These are phyloP conservation scores for Maudiozyma barnettii DNA, from an alignment of 805 yeast species.

Conservation along the genomic window DNA sequence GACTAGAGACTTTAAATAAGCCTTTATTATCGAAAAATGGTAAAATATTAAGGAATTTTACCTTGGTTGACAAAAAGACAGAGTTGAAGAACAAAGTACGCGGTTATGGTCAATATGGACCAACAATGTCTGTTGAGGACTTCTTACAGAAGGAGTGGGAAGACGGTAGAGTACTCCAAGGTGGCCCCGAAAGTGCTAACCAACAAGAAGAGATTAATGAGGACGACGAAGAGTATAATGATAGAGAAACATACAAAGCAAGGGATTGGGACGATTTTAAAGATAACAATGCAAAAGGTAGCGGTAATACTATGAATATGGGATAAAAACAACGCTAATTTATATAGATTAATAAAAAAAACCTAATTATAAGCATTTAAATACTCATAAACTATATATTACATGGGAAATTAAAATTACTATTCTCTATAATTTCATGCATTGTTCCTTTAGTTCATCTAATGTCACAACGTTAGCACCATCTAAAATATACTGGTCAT, in stretches of 20 bases:
- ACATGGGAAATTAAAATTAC: neutral
- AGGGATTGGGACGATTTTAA: conserved; percentile 92
- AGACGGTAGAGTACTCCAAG: conserved; percentile 66
- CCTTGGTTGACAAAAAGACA: conserved; percentile 51
- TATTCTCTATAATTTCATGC: neutral
- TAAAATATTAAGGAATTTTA: conserved; percentile 75
- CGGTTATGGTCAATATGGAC: conserved; percentile 88
- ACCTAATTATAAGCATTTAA: neutral
- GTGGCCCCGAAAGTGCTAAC: conserved; percentile 33
- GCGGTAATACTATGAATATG: conserved; percentile 74
- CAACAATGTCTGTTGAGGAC: conserved; percentile 93
- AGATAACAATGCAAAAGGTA: conserved; percentile 77
- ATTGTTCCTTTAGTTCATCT: conserved; percentile 19
- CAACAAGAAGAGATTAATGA: conserved; percentile 40
- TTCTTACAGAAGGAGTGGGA: conserved; percentile 76
- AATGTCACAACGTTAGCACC: conserved; percentile 22
- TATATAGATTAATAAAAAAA: neutral
- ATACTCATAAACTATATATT: neutral
- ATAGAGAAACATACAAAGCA: conserved; percentile 59
- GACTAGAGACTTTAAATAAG: conserved; percentile 41
- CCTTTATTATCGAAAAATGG: conserved; percentile 64
- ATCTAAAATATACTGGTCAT: conserved; percentile 26
- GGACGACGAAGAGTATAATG: conserved; percentile 52
- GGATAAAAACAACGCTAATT: conserved; percentile 30
- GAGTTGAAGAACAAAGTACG: conserved; percentile 56